phyloP scores from a whole-genome alignment of 805 yeast genomes.

The Candida sithepensis region DNA sequence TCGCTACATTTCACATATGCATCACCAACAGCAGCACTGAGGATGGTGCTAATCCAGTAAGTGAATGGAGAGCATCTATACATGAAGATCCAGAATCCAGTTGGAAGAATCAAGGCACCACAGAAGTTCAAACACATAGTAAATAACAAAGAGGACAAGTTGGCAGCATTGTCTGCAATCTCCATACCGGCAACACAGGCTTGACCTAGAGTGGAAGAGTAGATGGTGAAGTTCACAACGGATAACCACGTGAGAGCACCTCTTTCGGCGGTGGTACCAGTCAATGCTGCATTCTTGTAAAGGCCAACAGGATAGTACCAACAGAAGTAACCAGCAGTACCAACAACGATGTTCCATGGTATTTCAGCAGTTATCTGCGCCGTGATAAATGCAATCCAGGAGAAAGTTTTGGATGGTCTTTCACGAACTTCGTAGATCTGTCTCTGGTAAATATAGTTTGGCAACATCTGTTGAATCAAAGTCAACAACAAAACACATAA shows the following conservation, averaged over 20 bases:
- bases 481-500: slow-evolving; percentile 54
- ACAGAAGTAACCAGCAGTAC: slow-evolving; percentile 59
- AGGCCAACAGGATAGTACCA: slow-evolving; percentile 76
- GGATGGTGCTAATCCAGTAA: slow-evolving; percentile 54
- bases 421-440: slow-evolving; percentile 70
- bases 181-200: slow-evolving; percentile 57
- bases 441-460: slow-evolving; percentile 58
- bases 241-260: slow-evolving; percentile 50
- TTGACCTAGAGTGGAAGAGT: slow-evolving; percentile 56
- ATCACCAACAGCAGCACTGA: slow-evolving; percentile 54
- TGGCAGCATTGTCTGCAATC: slow-evolving; percentile 60
- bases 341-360: slow-evolving; percentile 59
- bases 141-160: slow-evolving; percentile 52
- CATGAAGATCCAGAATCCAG: slow-evolving; percentile 78
- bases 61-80: slow-evolving; percentile 70
- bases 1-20: slow-evolving; percentile 43
- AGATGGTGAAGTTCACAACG: slow-evolving; percentile 46
- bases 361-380: slow-evolving; percentile 64
- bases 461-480: slow-evolving; percentile 58
- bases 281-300: slow-evolving; percentile 53
- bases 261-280: slow-evolving; percentile 43
- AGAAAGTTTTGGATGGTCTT: slow-evolving; percentile 66
- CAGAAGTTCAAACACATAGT: slow-evolving; percentile 67
- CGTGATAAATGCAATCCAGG: slow-evolving; percentile 59
- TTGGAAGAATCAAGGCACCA: slow-evolving; percentile 66